These are phyloP conservation scores for Hypoxylon sp. DNA, from an alignment of 2,329 filamentous ascomycete species.

Conservation along the genomic window DNA sequence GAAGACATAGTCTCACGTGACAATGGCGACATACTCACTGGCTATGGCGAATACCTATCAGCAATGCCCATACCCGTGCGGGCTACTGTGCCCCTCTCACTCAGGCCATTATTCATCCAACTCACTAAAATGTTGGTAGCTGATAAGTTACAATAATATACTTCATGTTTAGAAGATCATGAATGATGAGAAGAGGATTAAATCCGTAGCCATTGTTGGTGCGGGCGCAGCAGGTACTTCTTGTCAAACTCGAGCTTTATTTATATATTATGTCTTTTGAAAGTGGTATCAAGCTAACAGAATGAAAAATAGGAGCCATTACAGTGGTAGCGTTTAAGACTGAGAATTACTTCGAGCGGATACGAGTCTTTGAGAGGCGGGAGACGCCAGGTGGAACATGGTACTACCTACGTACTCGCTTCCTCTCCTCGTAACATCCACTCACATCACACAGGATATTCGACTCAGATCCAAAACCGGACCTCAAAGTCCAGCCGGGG, in stretches of 20 bases:
- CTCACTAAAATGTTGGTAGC: neutral
- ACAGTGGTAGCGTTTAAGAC: constrained; percentile 64
- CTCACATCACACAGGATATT: constrained; percentile 62
- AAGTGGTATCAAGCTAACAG: neutral
- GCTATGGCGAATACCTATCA: constrained; percentile 35
- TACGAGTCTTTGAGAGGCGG: constrained; percentile 61
- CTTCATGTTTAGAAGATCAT: constrained; percentile 39
- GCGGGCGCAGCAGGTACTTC: constrained; percentile 60
- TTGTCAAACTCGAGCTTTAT: neutral
- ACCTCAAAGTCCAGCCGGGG: constrained; percentile 59
- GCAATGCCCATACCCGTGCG: constrained; percentile 1
- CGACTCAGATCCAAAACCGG: constrained; percentile 60
- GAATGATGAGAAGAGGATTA: constrained; percentile 48
- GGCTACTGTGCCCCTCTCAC: constrained; percentile 29
- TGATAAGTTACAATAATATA: constrained; percentile 11
- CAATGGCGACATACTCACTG: constrained; percentile 40
- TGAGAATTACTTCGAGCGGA: constrained; percentile 61
- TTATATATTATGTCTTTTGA: neutral
- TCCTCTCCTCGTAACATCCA: neutral
- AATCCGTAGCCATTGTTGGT: constrained; percentile 61
- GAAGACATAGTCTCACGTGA: constrained; percentile 33
- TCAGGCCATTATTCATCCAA: neutral
- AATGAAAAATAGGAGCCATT: constrained; percentile 58
- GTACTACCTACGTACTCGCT: constrained; percentile 47
- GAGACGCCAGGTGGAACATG: constrained; percentile 63